phyloP scores from a whole-genome alignment of 257 asterid species.

The Lavandula angustifolia region DNA sequence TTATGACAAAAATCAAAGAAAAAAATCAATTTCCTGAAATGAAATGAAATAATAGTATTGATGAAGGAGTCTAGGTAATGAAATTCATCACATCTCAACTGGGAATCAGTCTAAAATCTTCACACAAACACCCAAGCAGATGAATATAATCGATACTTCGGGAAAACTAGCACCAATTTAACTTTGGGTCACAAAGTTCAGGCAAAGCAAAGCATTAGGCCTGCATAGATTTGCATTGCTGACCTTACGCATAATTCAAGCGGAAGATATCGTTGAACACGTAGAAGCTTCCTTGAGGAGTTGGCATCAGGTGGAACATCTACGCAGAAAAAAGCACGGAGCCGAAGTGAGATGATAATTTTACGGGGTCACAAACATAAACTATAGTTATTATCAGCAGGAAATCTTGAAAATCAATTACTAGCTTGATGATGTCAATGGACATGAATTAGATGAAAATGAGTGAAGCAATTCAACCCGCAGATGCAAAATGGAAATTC shows the following conservation, averaged over 20 bases:
- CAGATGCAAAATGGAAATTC: neutral
- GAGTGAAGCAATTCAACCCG: neutral
- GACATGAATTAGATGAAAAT: neutral
- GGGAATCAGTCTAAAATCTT: constrained; percentile 38
- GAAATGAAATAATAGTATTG: too few relatives aligned
- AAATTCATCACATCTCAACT: constrained; percentile 28
- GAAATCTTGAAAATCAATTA: constrained; percentile 16
- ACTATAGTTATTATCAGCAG: neutral
- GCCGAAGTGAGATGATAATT: constrained; percentile 16
- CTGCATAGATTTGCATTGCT: constrained; percentile 12
- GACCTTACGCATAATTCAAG: constrained; percentile 71
- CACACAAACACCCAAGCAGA: constrained; percentile 37
- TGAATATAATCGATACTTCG: constrained; percentile 30
- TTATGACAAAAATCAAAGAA: too few relatives aligned
- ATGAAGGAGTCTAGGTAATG: constrained; percentile 11
- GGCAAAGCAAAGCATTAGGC: constrained; percentile 28
- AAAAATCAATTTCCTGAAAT: too few relatives aligned
- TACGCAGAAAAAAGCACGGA: constrained; percentile 34
- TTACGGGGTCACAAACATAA: neutral
- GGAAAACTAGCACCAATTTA: constrained; percentile 29
- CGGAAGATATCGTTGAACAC: constrained; percentile 91
- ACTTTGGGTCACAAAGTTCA: constrained; percentile 26
- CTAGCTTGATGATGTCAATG: neutral
- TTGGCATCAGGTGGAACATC: constrained; percentile 94
- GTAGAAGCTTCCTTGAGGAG: constrained; percentile 81